phyloP scores from a whole-genome alignment of 768 basidiomycete species.

The Amanita pallidorosea region DNA sequence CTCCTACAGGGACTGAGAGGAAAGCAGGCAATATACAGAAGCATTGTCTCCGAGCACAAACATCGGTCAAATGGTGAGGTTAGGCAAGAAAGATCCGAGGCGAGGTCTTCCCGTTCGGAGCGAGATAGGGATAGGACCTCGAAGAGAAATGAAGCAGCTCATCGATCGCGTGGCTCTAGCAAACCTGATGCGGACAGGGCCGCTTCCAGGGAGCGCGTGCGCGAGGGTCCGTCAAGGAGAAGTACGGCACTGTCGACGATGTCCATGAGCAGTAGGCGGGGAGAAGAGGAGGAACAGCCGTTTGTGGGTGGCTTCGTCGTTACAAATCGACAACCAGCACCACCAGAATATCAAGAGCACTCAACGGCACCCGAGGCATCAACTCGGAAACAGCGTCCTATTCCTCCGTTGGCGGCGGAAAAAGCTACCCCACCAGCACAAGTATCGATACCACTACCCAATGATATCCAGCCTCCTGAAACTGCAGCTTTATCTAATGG shows the following conservation, averaged over 20 bases:
- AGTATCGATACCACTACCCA: slow-evolving; percentile 5
- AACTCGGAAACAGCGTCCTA: slow-evolving; percentile 11
- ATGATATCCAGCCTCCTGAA: not conserved
- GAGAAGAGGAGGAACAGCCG: slow-evolving; percentile 25
- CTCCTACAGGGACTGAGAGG: slow-evolving; percentile 87
- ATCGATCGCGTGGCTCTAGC: slow-evolving; percentile 39
- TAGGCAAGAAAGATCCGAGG: slow-evolving; percentile 44
- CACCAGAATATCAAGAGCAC: slow-evolving; percentile 8
- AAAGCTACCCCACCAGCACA: slow-evolving; percentile 13
- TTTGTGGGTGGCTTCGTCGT: slow-evolving; percentile 45
- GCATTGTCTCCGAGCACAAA: slow-evolving; percentile 54
- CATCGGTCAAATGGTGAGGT: slow-evolving; percentile 35
- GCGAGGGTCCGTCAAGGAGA: slow-evolving; percentile 21
- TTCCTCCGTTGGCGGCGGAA: slow-evolving; percentile 6
- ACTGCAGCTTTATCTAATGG: not conserved
- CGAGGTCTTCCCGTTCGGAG: slow-evolving; percentile 43
- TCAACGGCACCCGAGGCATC: slow-evolving; percentile 10
- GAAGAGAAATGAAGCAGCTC: slow-evolving; percentile 16
- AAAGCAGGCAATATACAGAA: slow-evolving; percentile 85
- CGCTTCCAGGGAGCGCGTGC: slow-evolving; percentile 21
- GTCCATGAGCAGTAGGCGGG: slow-evolving; percentile 16
- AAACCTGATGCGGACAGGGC: not conserved
- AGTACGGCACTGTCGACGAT: slow-evolving; percentile 30
- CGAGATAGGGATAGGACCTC: slow-evolving; percentile 7
- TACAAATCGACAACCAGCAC: slow-evolving; percentile 15